phyloP scores from a whole-genome alignment of 1,139 yeast species.

The Magnusiomyces starmeri region DNA sequence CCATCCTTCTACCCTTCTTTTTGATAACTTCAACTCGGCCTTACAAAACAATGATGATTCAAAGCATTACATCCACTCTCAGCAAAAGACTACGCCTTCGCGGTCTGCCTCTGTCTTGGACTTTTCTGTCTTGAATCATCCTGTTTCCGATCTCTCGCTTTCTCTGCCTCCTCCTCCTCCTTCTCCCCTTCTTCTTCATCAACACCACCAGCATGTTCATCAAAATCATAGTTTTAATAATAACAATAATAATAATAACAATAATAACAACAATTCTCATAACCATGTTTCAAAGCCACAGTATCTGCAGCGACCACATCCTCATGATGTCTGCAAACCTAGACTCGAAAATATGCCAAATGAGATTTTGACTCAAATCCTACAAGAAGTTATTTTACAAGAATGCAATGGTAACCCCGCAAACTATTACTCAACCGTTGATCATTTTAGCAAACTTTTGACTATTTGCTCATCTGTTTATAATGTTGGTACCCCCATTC shows the following conservation, averaged over 20 bases:
- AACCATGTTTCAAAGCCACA: constrained; percentile 1
- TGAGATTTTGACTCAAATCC: constrained; percentile 30
- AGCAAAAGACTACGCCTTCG: not conserved
- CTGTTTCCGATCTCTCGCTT: constrained; percentile 3
- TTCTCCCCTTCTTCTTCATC: not conserved
- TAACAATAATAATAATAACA: not conserved
- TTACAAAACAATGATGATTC: too few species aligned
- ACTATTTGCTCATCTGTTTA: constrained; percentile 32
- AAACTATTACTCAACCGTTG: constrained; percentile 19
- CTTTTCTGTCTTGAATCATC: not conserved
- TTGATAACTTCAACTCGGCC: too few species aligned
- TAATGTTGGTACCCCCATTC: constrained; percentile 36
- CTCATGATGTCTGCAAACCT: constrained; percentile 9
- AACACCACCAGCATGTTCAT: not conserved
- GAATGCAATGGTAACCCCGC: constrained; percentile 18
- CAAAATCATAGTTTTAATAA: too few species aligned
- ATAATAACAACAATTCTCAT: too few species aligned
- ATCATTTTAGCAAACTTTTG: constrained; percentile 25
- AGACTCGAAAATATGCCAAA: constrained; percentile 27
- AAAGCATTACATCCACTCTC: constrained; percentile 1
- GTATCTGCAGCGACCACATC: too few species aligned
- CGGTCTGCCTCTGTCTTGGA: not conserved
- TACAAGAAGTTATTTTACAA: constrained; percentile 27
- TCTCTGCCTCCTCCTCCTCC: constrained; percentile 5
- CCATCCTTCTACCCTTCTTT: constrained; percentile 1